Evolutionary conservation across 2,329 filamentous ascomycete genomes (phyloP).

Genomic region (Fusarium pseudocircinatum): DNA sequence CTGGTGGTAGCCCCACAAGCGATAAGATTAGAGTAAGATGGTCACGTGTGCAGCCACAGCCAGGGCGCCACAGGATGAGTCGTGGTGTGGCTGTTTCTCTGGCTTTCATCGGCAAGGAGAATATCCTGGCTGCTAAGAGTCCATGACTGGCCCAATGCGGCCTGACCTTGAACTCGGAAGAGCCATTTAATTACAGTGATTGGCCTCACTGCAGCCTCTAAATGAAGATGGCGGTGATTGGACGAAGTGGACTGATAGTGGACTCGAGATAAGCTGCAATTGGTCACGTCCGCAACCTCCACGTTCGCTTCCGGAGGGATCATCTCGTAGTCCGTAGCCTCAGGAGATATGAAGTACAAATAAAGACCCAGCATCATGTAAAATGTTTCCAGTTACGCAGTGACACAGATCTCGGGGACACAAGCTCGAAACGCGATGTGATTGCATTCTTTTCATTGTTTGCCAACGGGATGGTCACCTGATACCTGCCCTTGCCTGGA

Average conservation of each 20-base stretch:
- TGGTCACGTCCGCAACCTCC: constrained; percentile 20
- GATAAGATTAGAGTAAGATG: constrained; percentile 22
- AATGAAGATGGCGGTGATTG: constrained; percentile 30
- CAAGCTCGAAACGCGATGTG: constrained; percentile 2
- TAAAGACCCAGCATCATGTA: not conserved
- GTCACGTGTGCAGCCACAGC: constrained; percentile 30
- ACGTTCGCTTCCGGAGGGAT: constrained; percentile 24
- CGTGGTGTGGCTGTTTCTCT: constrained; percentile 14
- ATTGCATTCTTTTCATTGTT: constrained; percentile 11
- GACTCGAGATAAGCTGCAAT: constrained; percentile 19
- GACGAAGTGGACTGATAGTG: constrained; percentile 5
- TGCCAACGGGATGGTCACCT: constrained; percentile 22
- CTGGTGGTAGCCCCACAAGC: constrained; percentile 29
- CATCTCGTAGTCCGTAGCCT: constrained; percentile 18
- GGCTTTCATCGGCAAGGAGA: constrained; percentile 1
- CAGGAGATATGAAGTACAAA: constrained; percentile 4
- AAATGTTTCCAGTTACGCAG: not conserved
- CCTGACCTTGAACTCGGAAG: constrained; percentile 2
- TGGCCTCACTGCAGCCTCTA: constrained; percentile 28
- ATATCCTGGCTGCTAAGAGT: not conserved
- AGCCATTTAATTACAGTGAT: constrained; percentile 33
- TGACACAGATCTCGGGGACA: not conserved
- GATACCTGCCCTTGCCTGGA: constrained; percentile 4
- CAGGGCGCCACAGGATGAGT: constrained; percentile 17
- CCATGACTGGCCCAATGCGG: constrained; percentile 21